A percentile compares a stretch with the other conserved stretches of the same genome.
Conservation (phyloP, 164 flowering plant species). For the Magnolia changhungtana region DNA sequence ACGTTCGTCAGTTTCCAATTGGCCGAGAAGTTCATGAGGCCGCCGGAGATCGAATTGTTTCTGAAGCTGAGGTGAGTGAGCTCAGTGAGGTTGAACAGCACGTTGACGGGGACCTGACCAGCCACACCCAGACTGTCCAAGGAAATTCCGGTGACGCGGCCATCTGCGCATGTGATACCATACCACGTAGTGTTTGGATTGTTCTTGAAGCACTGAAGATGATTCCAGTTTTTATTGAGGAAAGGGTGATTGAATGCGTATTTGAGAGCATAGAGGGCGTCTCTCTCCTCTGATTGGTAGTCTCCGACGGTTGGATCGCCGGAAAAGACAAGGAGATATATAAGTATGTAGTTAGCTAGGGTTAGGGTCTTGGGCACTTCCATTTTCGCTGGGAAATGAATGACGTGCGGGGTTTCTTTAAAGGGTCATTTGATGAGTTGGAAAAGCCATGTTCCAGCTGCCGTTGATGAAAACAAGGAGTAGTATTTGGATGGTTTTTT, state of each 20-base stretch:
- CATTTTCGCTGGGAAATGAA: background rate
- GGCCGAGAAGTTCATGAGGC: slow-evolving; percentile 33
- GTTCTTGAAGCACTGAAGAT: slow-evolving; percentile 28
- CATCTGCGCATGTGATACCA: slow-evolving; percentile 40
- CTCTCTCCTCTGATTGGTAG: slow-evolving; percentile 23
- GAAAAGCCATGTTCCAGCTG: background rate
- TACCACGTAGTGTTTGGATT: slow-evolving; percentile 23
- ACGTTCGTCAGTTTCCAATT: slow-evolving; percentile 30
- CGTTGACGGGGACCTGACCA: slow-evolving; percentile 20
- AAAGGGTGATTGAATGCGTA: slow-evolving; percentile 28
- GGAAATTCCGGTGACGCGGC: slow-evolving; percentile 33
- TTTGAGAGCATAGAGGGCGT: slow-evolving; percentile 39
- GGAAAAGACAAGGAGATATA: slow-evolving; percentile 7
- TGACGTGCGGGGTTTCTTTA: background rate
- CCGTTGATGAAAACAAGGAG: slow-evolving; percentile 1
- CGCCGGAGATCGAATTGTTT: slow-evolving; percentile 39
- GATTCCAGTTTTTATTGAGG: slow-evolving; percentile 40
- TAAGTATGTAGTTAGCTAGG: background rate
- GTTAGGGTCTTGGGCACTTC: background rate
- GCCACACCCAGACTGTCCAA: slow-evolving; percentile 28
- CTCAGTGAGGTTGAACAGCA: slow-evolving; percentile 34
- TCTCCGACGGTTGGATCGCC: background rate
- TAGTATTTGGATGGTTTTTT: background rate
- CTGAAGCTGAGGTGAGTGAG: slow-evolving; percentile 37
- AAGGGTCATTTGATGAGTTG: background rate